Conservation (phyloP, 2,329 filamentous ascomycete species). For the Verticillium klebahnii region DNA sequence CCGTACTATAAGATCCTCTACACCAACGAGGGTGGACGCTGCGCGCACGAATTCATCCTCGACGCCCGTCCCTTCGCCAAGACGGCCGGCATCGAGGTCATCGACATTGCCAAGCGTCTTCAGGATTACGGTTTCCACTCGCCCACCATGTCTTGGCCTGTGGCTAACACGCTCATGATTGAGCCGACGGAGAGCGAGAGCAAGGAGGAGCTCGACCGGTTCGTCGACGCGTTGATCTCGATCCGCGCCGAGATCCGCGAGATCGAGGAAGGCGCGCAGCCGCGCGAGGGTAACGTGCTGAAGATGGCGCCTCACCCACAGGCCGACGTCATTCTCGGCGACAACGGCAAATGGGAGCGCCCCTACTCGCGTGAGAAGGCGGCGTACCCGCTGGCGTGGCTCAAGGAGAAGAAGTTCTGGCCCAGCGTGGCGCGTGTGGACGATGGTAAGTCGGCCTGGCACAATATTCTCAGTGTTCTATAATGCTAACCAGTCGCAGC, state of each 20-base stretch:
- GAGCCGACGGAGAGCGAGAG: slow-evolving; percentile 94
- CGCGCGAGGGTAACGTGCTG: slow-evolving; percentile 74
- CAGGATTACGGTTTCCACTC: slow-evolving; percentile 98
- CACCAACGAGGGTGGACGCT: slow-evolving; percentile 81
- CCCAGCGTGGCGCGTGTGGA: slow-evolving; percentile 81
- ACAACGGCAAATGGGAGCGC: slow-evolving; percentile 66
- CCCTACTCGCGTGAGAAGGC: slow-evolving; percentile 77
- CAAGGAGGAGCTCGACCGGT: slow-evolving; percentile 88
- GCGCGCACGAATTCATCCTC: slow-evolving; percentile 96
- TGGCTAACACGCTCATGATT: slow-evolving; percentile 94
- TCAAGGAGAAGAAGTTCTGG: slow-evolving; percentile 98
- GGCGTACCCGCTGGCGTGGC: slow-evolving; percentile 76
- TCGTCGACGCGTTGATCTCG: slow-evolving; percentile 82
- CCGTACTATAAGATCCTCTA: slow-evolving; percentile 90
- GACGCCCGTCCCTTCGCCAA: slow-evolving; percentile 84
- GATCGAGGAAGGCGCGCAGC: slow-evolving; percentile 73
- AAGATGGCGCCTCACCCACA: slow-evolving; percentile 87
- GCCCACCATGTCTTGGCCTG: slow-evolving; percentile 95
- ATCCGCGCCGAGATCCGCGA: slow-evolving; percentile 83
- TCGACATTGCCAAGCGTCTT: slow-evolving; percentile 92
- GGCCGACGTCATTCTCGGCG: slow-evolving; percentile 67
- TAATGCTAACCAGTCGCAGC: slow-evolving; percentile 42
- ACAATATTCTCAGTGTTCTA: neutral
- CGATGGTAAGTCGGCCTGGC: slow-evolving; percentile 63
- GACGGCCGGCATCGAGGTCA: slow-evolving; percentile 77